Evolutionary conservation across 2,329 filamentous ascomycete genomes (phyloP), one percentile per base, ranked within the genome.

Genomic region (Neonectria sp.): DNA sequence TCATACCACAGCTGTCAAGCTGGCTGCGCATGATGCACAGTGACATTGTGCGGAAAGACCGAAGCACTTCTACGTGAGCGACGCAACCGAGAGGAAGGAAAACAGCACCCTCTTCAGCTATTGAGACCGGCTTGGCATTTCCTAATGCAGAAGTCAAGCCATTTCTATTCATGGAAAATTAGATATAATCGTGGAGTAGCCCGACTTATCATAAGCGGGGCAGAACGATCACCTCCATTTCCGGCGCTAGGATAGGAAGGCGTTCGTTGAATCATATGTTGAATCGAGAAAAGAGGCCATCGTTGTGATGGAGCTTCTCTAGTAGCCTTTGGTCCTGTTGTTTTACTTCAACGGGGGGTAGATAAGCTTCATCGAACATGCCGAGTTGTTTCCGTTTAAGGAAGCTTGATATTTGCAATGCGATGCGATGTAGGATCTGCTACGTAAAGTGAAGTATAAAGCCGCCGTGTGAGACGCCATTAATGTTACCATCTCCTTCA

Each of bases 11-110:
- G 12, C 37, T 40, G 37, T 45, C 17, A 12, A 21, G n/a, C n/a
- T 45, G 40, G 40, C n/a, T 45, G n/a, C 40, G 40, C 40, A 45
- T 45, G n/a, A 45, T 45, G 40, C 40, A 45, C 6, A n/a, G 40
- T 45, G 40, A 21, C 40, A 45, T 24, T 45, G 40, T 21, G 40
- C 40, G 2, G 7, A 4, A 21, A n/a, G 24, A 9, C 13, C 8
- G 15, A 45, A 24, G n/a, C 40, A 45, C 7, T 45, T 45, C n/a
- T 45, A 24, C n/a, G 8, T n/a, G 7, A 4, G 40, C 2, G 2
- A 24, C 6, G 12, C 7, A 24, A 11, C n/a, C 40, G 1, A 11
- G 8, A 45, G 9, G 17, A 4, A 21, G 40, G 40, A 45, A 45
- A n/a, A 45, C 8, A 9, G n/a, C 12, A 45, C n/a, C 40, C 40